Base-by-base conservation (phyloP, 176 grass and related monocot species). In the Luzula sylvatica region DNA sequence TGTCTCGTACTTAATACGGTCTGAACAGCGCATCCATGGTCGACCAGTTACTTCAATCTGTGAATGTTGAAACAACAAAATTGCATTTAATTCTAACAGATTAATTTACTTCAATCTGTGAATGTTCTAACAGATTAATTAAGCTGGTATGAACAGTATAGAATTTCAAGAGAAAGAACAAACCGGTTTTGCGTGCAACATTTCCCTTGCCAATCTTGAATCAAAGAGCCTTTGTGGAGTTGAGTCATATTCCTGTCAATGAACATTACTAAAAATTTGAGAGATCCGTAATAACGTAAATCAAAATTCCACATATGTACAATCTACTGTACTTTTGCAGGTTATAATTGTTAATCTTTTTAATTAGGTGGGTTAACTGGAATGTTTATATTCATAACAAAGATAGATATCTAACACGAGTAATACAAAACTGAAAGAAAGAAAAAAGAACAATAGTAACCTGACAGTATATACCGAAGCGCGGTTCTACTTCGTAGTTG, bases 121-220 rank as follows among this genome's bases (percentile, higher is more conserved):
- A n/a, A n/a, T n/a, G n/a, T n/a, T n/a, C n/a, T n/a, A n/a, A n/a
- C n/a, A n/a, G n/a, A n/a, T n/a, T n/a, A n/a, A n/a, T n/a, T 38
- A 26, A 1, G 35, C 13, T 47, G 12, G 2, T 15, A 46, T 5
- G n/a, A n/a, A n/a, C n/a, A n/a, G n/a, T n/a, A n/a, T n/a, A n/a
- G n/a, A 46, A 1, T 26, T 54, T 40, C 46, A 40, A 21, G 2
- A 45, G 18, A 18, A 44, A 52, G 0, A 12, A 15, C 35, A 11
- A 67, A 82, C 83, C 47, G 60, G 32, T 56, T 26, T 69, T 55
- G 78, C 78, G 52, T 82, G 78, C 11, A 87, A 21, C 42, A 67
- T 56, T 65, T 64, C 56, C 53, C 74, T 71, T 5, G 22, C 45
- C 16, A n/a, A 32, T 58, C 43, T 50, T 13, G 42, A 26, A 11